These are phyloP conservation scores for Fusarium sp. DNA, from an alignment of 2,329 filamentous ascomycete species.

Conservation along the genomic window DNA sequence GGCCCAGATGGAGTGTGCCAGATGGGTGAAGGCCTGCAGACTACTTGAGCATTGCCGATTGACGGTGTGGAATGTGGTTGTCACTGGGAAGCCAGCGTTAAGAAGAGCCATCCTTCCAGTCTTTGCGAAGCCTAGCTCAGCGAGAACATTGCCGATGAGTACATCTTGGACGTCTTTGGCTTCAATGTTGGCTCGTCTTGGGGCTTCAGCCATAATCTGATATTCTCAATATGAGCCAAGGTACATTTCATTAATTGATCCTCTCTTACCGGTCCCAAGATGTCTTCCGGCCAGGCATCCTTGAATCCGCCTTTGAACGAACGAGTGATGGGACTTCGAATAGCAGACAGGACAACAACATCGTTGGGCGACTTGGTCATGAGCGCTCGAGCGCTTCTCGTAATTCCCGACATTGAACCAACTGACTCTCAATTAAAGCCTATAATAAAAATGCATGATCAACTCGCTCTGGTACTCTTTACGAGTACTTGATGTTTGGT, in stretches of 20 bases:
- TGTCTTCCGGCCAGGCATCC: slow-evolving; percentile 89
- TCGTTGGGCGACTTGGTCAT: slow-evolving; percentile 77
- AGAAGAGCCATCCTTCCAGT: slow-evolving; percentile 89
- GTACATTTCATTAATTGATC: accelerated
- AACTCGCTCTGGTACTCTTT: not conserved
- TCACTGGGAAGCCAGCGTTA: slow-evolving; percentile 79
- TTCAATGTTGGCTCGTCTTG: slow-evolving; percentile 55
- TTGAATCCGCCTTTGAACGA: slow-evolving; percentile 85
- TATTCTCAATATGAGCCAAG: accelerated
- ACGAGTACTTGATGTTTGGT: not conserved
- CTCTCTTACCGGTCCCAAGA: slow-evolving; percentile 72
- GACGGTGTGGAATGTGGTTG: slow-evolving; percentile 83
- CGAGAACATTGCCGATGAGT: slow-evolving; percentile 86
- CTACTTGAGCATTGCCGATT: slow-evolving; percentile 89
- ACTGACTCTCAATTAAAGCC: not conserved
- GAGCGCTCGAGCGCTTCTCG: not conserved
- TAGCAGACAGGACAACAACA: slow-evolving; percentile 87
- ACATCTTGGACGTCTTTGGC: slow-evolving; percentile 79
- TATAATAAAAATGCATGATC: not conserved
- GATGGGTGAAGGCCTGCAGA: slow-evolving; percentile 79
- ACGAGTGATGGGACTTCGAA: slow-evolving; percentile 87
- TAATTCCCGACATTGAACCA: not conserved
- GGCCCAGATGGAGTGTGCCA: slow-evolving; percentile 79
- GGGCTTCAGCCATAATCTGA: slow-evolving; percentile 10
- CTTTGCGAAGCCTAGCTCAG: slow-evolving; percentile 89